Evolutionary conservation across 352 stramenopile genomes (phyloP), one percentile per base, ranked within the genome.

Genomic region (Peronosclerospora sorghi): DNA sequence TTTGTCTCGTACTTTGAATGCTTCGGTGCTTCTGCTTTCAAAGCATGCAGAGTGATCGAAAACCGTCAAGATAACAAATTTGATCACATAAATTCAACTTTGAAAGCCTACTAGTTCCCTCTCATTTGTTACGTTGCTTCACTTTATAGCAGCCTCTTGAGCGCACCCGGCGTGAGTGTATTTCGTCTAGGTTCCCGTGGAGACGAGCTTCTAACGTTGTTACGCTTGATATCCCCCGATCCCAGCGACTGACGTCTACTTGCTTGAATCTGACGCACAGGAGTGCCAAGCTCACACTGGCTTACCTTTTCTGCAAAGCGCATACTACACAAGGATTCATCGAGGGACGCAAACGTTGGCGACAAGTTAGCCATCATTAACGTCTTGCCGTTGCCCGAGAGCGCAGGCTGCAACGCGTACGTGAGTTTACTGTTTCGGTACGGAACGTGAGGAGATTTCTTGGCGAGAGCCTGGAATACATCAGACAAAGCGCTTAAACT

Each of bases 351-450:
- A 20, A 86, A 75, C 14, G 95, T 98, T 2, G 97, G 96, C 55
- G 90, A 98, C 19, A 99, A 64, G 61, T 99, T 99, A 30, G 99
- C 96, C 79, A 99, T 98, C 96, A 99, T 99, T 29, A 99, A 74
- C 50, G 95, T 98, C 73, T 99, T 99, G 30, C 96, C 95, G 68
- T 99, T 94, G 8, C 96, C 96, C 49, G 92, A 97, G 5, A 99
- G 82, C 49, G 93, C 96, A 38, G 97, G 95, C 72, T 99, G 95
- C 15, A 99, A 76, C 28, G 98, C 81, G 62, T 98, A 98, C 17
- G 96, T 99, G 15, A 99, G 74, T 64, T 99, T 99, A 28, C 83
- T 97, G 68, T 99, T 99, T 37, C 97, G 75, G 74, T 98, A 99
- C 34, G 96, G 96, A 19, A 97, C 72, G 51, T 98, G 95, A 15